A percentile compares a stretch with the other conserved stretches of the same genome.
phyloP scores from a whole-genome alignment of 2,329 filamentous ascomycete species.

The Alternaria arborescens region DNA sequence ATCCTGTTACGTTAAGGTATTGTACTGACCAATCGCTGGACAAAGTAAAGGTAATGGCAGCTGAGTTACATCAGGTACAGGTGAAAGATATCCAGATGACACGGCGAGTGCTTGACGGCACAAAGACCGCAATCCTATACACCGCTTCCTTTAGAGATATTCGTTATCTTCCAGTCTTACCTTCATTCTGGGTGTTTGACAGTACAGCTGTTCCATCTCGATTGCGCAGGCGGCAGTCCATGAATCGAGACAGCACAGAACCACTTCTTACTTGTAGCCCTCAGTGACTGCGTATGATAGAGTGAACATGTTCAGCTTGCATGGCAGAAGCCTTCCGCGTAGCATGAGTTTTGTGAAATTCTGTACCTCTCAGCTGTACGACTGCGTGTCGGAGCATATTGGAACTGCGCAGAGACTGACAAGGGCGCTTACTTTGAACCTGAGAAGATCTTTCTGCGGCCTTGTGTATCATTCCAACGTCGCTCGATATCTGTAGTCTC shows the following conservation, averaged over 20 bases:
- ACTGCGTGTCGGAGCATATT: too few relatives aligned
- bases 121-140: neutral
- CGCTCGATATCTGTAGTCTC: neutral
- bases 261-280: neutral
- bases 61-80: neutral
- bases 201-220: too few relatives aligned
- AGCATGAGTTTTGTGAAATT: too few relatives aligned
- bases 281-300: too few relatives aligned
- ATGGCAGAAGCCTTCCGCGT: too few relatives aligned
- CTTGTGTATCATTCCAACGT: neutral
- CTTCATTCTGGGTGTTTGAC: neutral
- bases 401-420: too few relatives aligned
- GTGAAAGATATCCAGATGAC: neutral
- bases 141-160: rapidly evolving
- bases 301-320: neutral
- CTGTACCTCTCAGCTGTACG: too few relatives aligned
- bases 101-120: neutral
- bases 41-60: neutral
- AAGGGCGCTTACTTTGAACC: too few relatives aligned
- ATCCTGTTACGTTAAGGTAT: too few relatives aligned
- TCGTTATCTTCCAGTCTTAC: neutral
- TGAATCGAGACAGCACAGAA: neutral
- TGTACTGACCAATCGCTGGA: too few relatives aligned
- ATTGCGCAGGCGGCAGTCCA: neutral
- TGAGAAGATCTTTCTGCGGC: too few relatives aligned